A percentile compares a stretch with the other conserved stretches of the same genome.
Evolutionary conservation across 495 filamentous ascomycete genomes (phyloP).

Genomic region (Penicillium lagena): DNA sequence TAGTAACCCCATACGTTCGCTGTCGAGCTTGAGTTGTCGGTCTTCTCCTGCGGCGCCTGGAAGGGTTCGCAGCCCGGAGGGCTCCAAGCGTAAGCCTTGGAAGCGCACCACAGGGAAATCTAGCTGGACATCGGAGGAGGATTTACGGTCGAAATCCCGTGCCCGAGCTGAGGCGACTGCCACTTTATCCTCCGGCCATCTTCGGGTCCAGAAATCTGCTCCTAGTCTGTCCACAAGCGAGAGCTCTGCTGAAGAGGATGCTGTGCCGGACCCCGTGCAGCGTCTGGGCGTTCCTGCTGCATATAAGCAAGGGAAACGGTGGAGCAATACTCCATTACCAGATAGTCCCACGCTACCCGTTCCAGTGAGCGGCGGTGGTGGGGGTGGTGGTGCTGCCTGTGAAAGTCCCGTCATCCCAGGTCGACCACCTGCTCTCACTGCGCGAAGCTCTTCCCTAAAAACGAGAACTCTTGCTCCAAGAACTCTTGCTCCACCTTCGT

Average conservation of each 20-base stretch:
- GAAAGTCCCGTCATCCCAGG: conserved; percentile 2
- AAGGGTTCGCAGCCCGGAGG: conserved; percentile 11
- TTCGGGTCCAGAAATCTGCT: conserved; percentile 27
- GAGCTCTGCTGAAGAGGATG: conserved; percentile 4
- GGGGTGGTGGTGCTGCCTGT: conserved; percentile 2
- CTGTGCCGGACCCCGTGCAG: conserved; percentile 9
- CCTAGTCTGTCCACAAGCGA: conserved; percentile 24
- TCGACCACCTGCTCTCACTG: conserved; percentile 4
- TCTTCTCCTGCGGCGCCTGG: conserved; percentile 19
- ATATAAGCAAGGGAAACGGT: conserved; percentile 29
- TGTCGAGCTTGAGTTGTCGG: conserved; percentile 15
- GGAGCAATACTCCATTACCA: conserved; percentile 33
- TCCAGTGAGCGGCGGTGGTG: conserved; percentile 4
- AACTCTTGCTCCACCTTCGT: conserved; percentile 11
- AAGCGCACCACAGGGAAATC: conserved; percentile 5
- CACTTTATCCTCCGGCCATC: neutral
- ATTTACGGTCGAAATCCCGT: conserved; percentile 7
- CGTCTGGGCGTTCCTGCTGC: conserved; percentile 32
- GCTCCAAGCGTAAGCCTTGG: conserved; percentile 6
- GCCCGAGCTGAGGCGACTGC: conserved; percentile 6
- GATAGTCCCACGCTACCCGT: conserved; percentile 36
- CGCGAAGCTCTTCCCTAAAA: conserved; percentile 9
- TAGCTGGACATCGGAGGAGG: conserved; percentile 11
- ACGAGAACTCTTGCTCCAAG: conserved; percentile 9
- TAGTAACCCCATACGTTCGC: conserved; percentile 12